Base-by-base conservation (phyloP, 2,329 filamentous ascomycete species). In the Ophiosphaerella narmari region DNA sequence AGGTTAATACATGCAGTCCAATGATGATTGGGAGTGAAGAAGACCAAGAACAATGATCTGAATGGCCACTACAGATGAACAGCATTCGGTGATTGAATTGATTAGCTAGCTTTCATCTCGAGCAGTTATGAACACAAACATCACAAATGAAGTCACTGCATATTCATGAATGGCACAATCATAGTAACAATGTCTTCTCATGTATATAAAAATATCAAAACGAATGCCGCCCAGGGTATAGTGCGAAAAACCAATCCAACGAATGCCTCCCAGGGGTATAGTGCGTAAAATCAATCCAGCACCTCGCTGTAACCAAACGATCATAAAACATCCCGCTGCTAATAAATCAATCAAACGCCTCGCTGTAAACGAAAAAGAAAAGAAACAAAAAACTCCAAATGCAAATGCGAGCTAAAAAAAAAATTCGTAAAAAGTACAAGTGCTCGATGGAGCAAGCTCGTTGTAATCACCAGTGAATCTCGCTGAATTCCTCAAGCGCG, bases 141-240 rank as follows among this genome's bases (percentile, higher is more conserved):
- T 21, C 18, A 21, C 18, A 21, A 18, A 21, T 5, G 18, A 21
- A 21, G 18, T 21, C 18, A 21, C 18, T 21, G 18, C 3, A 21
- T 21, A 21, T 21, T 21, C 18, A 21, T 21, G 18, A 21, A 21
- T 21, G 18, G 18, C 18, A 21, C 18, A 21, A 4, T 21, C 18
- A 36, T 36, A n/a, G 13, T 36, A 13, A 12, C 4, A 18, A 11
- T 23, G 21, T 39, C 13, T n/a, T 14, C 26, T 33, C 29, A 34
- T 42, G 5, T 14, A 42, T 21, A 13, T 34, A 31, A 23, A 37
- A 38, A 7, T 45, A 31, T 21, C 35, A 7, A 38, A 44, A 38
- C 23, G 35, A 45, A 36, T 38, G 41, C 42, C 23, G n/a, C 24
- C 42, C 34, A 45, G 42, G 42, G 42, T 45, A 45, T 45, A 37